A percentile compares a stretch with the other conserved stretches of the same genome.
These are phyloP conservation scores for Avena eriantha DNA, from an alignment of 176 grass and related monocot species.

Conservation along the genomic window DNA sequence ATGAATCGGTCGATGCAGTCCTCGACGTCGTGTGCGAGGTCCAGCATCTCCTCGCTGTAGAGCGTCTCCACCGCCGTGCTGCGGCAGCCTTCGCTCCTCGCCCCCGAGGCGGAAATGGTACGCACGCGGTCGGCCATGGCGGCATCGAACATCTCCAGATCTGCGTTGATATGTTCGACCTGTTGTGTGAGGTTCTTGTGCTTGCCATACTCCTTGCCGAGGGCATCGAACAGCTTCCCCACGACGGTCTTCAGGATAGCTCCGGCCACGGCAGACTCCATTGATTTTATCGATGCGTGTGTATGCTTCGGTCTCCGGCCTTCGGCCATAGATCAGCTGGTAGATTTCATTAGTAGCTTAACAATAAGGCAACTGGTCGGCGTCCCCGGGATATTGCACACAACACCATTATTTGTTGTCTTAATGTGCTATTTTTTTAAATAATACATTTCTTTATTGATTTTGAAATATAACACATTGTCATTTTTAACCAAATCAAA, in stretches of 20 bases:
- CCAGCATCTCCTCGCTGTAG: conserved; percentile 33
- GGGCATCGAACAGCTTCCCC: conserved; percentile 6
- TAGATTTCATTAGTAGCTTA: no score
- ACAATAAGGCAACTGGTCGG: no score
- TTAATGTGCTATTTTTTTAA: no score
- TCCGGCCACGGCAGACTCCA: background rate
- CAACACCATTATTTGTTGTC: no score
- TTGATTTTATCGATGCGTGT: background rate
- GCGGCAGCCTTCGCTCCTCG: background rate
- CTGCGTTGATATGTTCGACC: background rate
- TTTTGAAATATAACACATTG: no score
- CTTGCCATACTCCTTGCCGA: background rate
- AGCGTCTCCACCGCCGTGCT: background rate
- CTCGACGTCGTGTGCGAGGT: conserved; percentile 15
- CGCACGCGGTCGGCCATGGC: conserved; percentile 36
- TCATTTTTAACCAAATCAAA: no score
- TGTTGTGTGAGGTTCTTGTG: conserved; percentile 5
- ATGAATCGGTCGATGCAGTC: conserved; percentile 7
- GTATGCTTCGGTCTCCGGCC: background rate
- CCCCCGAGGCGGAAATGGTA: background rate
- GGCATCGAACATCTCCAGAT: conserved; percentile 22
- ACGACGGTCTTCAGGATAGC: conserved; percentile 3
- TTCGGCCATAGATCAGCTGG: no score
- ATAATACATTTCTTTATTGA: no score
- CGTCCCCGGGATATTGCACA: no score